Conservation (phyloP, 306 rosid species). For the Alnus rubra region DNA sequence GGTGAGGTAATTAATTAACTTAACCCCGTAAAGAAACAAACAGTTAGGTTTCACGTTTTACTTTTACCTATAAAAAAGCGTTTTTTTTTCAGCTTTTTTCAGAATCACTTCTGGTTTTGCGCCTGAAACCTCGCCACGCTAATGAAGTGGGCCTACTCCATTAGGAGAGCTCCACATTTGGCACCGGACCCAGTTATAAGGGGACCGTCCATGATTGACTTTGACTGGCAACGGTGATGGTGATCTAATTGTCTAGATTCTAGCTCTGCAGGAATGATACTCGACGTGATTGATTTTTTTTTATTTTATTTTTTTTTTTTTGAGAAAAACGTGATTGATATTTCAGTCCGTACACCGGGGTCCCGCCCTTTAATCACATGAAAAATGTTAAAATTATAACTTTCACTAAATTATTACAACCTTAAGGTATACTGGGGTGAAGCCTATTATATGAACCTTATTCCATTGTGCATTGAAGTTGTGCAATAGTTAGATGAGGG, state of each 20-base stretch:
- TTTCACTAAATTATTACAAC: too few relatives aligned
- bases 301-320: too few relatives aligned
- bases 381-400: too few relatives aligned
- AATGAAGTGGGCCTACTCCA: background rate
- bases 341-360: background rate
- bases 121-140: conserved; percentile 30
- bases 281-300: background rate
- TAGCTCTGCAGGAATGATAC: background rate
- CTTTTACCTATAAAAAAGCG: background rate
- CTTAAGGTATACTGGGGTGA: too few relatives aligned
- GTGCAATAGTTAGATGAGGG: too few relatives aligned
- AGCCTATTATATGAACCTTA: too few relatives aligned
- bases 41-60: background rate
- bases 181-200: background rate
- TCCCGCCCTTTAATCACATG: background rate
- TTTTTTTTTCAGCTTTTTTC: background rate
- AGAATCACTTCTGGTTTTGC: conserved; percentile 18
- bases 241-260: conserved; percentile 1
- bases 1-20: background rate
- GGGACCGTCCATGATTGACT: conserved; percentile 1
- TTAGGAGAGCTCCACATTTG: background rate
- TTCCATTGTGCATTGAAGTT: too few relatives aligned
- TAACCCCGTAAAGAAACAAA: background rate
- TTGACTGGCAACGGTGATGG: conserved; percentile 29
- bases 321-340: too few relatives aligned